Conservation (phyloP, 352 stramenopile genomes). For the Pythium volutum region DNA sequence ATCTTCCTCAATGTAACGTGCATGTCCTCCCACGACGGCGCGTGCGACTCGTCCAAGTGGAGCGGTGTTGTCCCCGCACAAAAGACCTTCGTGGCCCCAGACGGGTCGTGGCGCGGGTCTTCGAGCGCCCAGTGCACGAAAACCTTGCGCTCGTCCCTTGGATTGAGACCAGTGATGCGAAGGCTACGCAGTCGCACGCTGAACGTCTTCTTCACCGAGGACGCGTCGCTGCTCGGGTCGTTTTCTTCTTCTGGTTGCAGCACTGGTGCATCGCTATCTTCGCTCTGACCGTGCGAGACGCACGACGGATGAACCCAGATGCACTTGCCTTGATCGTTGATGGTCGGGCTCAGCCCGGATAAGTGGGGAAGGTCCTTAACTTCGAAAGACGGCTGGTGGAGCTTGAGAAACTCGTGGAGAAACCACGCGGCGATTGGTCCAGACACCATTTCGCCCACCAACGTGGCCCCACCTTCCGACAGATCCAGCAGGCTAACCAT, state of each 20-base stretch:
- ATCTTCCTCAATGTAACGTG: conserved; percentile 10
- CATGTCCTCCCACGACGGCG: conserved; percentile 7
- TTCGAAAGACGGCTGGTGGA: conserved; percentile 6
- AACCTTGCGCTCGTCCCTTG: conserved; percentile 1
- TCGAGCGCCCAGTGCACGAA: conserved; percentile 7
- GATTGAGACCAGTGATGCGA: conserved; percentile 5
- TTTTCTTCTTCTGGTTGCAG: conserved; percentile 9
- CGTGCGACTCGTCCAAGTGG: conserved; percentile 7
- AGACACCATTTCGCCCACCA: conserved; percentile 5
- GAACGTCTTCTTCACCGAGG: conserved; percentile 7
- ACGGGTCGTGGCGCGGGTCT: background rate
- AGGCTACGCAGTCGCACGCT: conserved; percentile 8
- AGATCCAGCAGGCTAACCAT: conserved; percentile 12
- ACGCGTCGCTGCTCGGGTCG: conserved; percentile 8
- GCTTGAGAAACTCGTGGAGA: conserved; percentile 8
- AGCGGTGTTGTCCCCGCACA: conserved; percentile 11
- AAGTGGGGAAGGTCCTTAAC: too few species aligned
- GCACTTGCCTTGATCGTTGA: background rate
- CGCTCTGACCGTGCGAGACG: too few species aligned
- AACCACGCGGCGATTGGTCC: conserved; percentile 10
- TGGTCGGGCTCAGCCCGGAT: too few species aligned
- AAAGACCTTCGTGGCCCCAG: conserved; percentile 11
- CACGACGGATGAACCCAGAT: conserved; percentile 2
- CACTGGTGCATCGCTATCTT: too few species aligned
- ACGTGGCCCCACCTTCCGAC: conserved; percentile 1